Percentiles rank a stretch among this genome's conserved stretches.
These are phyloP conservation scores for Ceratocystiopsis brevicomis DNA, from an alignment of 2,329 filamentous ascomycete species.

Conservation along the genomic window DNA sequence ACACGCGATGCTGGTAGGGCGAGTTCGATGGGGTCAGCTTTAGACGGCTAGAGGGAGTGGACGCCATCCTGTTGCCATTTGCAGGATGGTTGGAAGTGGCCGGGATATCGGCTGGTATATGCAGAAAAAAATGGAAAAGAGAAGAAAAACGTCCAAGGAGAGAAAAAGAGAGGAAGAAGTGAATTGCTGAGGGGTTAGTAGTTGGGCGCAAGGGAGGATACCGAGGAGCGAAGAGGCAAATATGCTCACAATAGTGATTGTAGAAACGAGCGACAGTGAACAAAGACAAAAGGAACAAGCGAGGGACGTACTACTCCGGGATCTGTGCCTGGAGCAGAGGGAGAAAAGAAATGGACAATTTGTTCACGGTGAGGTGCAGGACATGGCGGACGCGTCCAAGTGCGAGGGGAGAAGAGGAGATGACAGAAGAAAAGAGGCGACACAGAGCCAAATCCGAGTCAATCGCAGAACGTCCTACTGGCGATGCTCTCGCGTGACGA, in stretches of 20 bases:
- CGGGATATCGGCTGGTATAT: no score
- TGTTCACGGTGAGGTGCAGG: neutral
- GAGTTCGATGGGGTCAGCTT: slow-evolving; percentile 63
- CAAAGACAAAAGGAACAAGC: neutral
- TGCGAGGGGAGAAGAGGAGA: neutral
- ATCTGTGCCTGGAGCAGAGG: neutral
- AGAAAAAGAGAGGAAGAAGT: neutral
- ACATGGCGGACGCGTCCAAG: neutral
- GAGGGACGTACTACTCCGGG: slow-evolving; percentile 1
- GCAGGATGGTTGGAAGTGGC: neutral
- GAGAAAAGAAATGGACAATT: neutral
- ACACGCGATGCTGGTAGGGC: slow-evolving; percentile 42
- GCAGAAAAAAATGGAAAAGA: neutral
- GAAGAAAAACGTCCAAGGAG: neutral
- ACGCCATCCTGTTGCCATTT: slow-evolving; percentile 39
- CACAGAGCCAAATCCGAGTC: neutral
- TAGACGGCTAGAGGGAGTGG: slow-evolving; percentile 40
- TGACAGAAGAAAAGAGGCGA: neutral
- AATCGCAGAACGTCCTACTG: neutral
- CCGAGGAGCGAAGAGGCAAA: neutral
- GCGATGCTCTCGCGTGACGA: neutral
- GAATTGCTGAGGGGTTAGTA: neutral
- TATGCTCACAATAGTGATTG: neutral
- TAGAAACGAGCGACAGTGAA: neutral
- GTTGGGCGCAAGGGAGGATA: neutral